A percentile compares a stretch with the other conserved stretches of the same genome.
Evolutionary conservation across 441 rosid species (phyloP).

Genomic region (Cnidoscolus chayamansa): DNA sequence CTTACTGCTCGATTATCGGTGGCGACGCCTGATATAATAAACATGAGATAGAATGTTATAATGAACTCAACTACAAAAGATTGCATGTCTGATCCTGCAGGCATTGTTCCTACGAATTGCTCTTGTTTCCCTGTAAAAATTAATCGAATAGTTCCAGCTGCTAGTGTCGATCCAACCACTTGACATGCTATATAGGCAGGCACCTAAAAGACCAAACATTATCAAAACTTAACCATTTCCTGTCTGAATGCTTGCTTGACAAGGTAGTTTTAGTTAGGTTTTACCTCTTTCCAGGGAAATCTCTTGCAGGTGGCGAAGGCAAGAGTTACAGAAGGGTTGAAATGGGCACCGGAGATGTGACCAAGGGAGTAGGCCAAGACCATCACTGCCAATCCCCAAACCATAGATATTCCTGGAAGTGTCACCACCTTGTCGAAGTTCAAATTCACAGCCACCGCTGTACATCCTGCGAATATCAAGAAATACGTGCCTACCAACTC

Average conservation of each 20-base stretch:
- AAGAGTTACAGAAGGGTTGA: conserved; percentile 88
- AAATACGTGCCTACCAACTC: conserved; percentile 82
- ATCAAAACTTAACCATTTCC: not conserved
- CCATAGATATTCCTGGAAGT: conserved; percentile 67
- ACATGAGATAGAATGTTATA: conserved; percentile 93
- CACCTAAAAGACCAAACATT: conserved; percentile 37
- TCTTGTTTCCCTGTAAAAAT: conserved; percentile 58
- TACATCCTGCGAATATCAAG: conserved; percentile 85
- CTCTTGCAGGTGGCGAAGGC: conserved; percentile 79
- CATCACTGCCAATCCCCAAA: conserved; percentile 90
- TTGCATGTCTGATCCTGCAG: conserved; percentile 63
- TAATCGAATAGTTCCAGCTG: conserved; percentile 70
- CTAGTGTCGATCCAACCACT: conserved; percentile 65
- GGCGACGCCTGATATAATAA: conserved; percentile 75
- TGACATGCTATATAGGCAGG: conserved; percentile 69
- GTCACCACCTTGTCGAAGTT: conserved; percentile 62
- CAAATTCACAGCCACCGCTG: conserved; percentile 68
- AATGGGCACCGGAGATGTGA: conserved; percentile 97
- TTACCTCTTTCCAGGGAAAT: conserved; percentile 78
- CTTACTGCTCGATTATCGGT: conserved; percentile 90
- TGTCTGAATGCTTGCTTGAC: not conserved
- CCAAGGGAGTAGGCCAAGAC: conserved; percentile 84
- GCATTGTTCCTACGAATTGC: conserved; percentile 66
- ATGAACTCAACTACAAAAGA: conserved; percentile 81
- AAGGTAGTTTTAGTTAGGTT: not conserved